These are phyloP conservation scores for Kodamaea restingae DNA, from an alignment of 805 yeast species.

Conservation along the genomic window DNA sequence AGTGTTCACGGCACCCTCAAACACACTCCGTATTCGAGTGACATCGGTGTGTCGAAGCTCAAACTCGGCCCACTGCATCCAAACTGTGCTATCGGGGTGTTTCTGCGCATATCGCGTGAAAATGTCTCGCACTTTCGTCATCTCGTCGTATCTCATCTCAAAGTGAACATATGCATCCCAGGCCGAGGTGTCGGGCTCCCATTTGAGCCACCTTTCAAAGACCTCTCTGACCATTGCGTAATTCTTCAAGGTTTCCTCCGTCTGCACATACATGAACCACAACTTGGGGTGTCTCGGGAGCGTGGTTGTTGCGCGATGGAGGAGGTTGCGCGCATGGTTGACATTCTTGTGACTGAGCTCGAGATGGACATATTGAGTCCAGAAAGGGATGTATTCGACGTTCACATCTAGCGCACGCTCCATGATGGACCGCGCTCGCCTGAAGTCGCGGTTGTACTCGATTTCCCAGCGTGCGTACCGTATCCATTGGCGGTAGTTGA, in stretches of 20 bases:
- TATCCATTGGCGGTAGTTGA: slow-evolving; percentile 84
- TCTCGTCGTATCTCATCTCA: slow-evolving; percentile 63
- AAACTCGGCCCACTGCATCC: slow-evolving; percentile 74
- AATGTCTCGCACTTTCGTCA: slow-evolving; percentile 52
- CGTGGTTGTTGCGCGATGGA: slow-evolving; percentile 70
- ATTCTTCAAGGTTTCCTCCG: slow-evolving; percentile 76
- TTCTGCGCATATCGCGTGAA: slow-evolving; percentile 46
- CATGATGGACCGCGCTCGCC: slow-evolving; percentile 79
- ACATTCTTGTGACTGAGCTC: slow-evolving; percentile 71
- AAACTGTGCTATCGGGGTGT: slow-evolving; percentile 52
- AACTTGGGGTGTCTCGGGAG: slow-evolving; percentile 80
- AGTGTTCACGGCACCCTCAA: slow-evolving; percentile 61
- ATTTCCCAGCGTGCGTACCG: slow-evolving; percentile 87
- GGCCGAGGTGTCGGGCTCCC: slow-evolving; percentile 66
- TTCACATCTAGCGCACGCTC: slow-evolving; percentile 84
- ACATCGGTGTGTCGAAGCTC: slow-evolving; percentile 44
- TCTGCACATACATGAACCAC: slow-evolving; percentile 78
- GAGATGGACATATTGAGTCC: slow-evolving; percentile 78
- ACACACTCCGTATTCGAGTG: slow-evolving; percentile 59
- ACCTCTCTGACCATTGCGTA: slow-evolving; percentile 56
- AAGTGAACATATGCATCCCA: slow-evolving; percentile 75
- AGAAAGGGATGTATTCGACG: slow-evolving; percentile 69
- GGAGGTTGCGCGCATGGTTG: slow-evolving; percentile 83
- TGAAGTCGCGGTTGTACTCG: slow-evolving; percentile 65
- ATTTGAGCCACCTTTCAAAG: slow-evolving; percentile 74